A percentile compares a stretch with the other conserved stretches of the same genome.
These are phyloP conservation scores for Trichodelitschia bisporula DNA, from an alignment of 495 filamentous ascomycete genomes.

Conservation along the genomic window DNA sequence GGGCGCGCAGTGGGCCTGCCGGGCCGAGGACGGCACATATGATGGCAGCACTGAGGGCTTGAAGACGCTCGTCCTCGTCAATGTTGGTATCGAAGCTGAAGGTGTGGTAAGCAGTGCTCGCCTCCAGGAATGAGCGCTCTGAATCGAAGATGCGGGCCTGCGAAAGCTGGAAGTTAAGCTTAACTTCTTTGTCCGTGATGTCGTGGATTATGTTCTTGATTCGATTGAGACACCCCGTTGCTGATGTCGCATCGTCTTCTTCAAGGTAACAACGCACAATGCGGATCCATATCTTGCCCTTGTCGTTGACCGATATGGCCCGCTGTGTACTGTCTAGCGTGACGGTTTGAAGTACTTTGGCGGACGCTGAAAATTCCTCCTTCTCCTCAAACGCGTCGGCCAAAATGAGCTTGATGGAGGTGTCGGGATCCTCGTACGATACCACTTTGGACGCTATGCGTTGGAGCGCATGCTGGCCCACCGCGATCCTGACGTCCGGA, in stretches of 20 bases:
- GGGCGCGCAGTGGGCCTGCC: conserved; percentile 63
- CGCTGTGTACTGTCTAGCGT: conserved; percentile 72
- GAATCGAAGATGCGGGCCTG: conserved; percentile 86
- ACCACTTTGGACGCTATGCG: conserved; percentile 38
- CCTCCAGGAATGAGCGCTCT: conserved; percentile 74
- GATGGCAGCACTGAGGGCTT: conserved; percentile 69
- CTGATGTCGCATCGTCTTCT: conserved; percentile 69
- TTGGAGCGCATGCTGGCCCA: conserved; percentile 41
- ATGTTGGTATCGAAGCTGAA: conserved; percentile 52
- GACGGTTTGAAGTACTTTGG: conserved; percentile 56
- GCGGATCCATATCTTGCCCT: conserved; percentile 65
- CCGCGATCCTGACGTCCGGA: conserved; percentile 35
- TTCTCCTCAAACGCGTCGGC: conserved; percentile 61
- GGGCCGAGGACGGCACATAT: conserved; percentile 86
- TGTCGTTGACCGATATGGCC: conserved; percentile 50
- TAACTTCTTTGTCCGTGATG: conserved; percentile 40
- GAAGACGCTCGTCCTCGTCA: conserved; percentile 63
- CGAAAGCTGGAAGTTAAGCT: conserved; percentile 67
- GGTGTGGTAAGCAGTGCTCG: conserved; percentile 63
- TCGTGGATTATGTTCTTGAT: conserved; percentile 76
- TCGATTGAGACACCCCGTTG: conserved; percentile 72
- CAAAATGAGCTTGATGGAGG: conserved; percentile 50
- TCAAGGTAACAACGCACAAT: conserved; percentile 90
- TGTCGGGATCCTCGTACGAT: conserved; percentile 68
- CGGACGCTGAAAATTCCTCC: conserved; percentile 59